Evolutionary conservation across 169 alveolate species (phyloP), one percentile per base, ranked within the genome.

Genomic region (Plasmodium vivax): DNA sequence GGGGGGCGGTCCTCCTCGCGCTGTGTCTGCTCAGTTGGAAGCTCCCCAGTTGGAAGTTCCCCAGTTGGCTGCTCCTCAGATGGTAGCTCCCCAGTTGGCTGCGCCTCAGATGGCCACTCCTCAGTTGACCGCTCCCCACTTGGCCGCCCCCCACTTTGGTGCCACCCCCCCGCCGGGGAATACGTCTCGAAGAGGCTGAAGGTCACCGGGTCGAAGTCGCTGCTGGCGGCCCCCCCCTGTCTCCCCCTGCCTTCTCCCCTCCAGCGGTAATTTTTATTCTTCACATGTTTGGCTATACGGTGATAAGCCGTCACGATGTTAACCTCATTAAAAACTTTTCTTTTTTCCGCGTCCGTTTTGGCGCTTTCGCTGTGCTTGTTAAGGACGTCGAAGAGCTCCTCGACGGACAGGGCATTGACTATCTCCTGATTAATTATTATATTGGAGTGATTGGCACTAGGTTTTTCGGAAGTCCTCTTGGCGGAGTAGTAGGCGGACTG

Each of bases 251-350:
- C 32, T 68, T 68, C 77, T n/a, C 73, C 47, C 8, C 34, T 88
- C 23, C 8, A 19, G n/a, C 30, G 12, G 36, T 27, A 88, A 41
- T 68, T 88, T 88, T 88, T 88, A 88, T 88, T 88, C 51, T 68
- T 88, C 16, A 88, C 74, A 80, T 88, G 94, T 62, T 88, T 88
- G 14, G 94, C 94, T 68, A 88, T 74, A 16, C 94, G 41, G 51
- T 88, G 94, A 47, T 88, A 88, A 34, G 94, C 94, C 32, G 94
- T 88, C 45, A 88, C 94, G 2, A 88, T 58, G 45, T 88, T 88
- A 1, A 88, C 94, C 19, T 88, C 90, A 30, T 88, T 88, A 19
- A 88, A 79, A 36, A 79, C 82, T 14, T 41, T 79, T 51, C 34
- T 87, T 77, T 87, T 77, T 87, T 54, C 72, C 10, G 73, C 14